A percentile compares a stretch with the other conserved stretches of the same genome.
Evolutionary conservation across 805 yeast species (phyloP).

Genomic region (Monosporozyma solicola): DNA sequence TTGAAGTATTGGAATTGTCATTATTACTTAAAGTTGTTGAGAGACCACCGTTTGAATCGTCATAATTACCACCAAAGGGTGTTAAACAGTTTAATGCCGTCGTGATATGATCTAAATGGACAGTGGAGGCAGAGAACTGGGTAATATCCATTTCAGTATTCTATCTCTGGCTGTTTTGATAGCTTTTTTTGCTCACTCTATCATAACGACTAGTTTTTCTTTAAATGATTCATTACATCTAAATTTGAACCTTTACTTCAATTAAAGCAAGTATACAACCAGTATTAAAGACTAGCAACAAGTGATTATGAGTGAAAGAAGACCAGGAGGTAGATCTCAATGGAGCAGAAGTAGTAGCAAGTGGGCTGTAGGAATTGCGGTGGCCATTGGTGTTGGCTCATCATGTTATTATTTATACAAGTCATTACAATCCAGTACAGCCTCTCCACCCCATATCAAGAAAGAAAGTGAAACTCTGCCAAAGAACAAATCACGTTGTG

Average conservation of each 20-base stretch:
- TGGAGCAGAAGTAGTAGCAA: background rate
- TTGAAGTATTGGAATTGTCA: background rate
- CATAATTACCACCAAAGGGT: constrained; percentile 33
- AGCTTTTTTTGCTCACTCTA: background rate
- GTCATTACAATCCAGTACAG: background rate
- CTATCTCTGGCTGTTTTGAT: background rate
- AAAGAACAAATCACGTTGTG: constrained; percentile 8
- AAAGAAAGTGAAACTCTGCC: background rate
- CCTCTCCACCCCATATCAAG: background rate
- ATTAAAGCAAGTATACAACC: background rate
- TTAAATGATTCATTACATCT: background rate
- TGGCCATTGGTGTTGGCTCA: constrained; percentile 11
- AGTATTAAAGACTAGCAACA: background rate
- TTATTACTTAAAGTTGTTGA: constrained; percentile 3
- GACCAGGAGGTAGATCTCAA: background rate
- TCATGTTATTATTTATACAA: constrained; percentile 8
- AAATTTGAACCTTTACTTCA: background rate
- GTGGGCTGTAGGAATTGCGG: constrained; percentile 3
- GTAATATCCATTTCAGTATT: background rate
- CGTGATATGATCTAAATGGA: constrained; percentile 38
- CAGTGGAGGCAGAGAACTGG: constrained; percentile 39
- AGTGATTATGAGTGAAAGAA: background rate
- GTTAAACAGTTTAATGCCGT: constrained; percentile 37
- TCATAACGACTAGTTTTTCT: background rate
- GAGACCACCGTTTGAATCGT: constrained; percentile 26